Percentiles rank a stretch among this genome's conserved stretches.
Conservation (phyloP, 805 yeast genomes). For the Teunomyces panamensis region DNA sequence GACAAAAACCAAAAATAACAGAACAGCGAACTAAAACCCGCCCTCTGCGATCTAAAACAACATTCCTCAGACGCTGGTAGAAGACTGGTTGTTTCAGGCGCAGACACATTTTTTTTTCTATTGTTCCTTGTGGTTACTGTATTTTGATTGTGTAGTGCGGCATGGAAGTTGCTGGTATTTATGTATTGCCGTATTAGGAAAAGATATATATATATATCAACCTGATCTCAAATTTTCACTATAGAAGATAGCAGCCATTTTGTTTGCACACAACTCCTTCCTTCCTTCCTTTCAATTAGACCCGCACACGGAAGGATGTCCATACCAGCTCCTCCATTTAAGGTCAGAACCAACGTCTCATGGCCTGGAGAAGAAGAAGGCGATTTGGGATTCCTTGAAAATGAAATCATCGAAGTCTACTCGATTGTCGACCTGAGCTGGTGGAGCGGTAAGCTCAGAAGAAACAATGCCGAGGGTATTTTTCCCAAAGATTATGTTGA, state of each 20-base stretch:
- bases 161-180: constrained; percentile 1
- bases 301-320: constrained; percentile 12
- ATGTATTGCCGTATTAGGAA: constrained; percentile 1
- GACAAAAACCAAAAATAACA: no score
- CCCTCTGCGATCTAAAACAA: no score
- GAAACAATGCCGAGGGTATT: constrained; percentile 79
- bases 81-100: no score
- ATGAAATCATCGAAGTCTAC: constrained; percentile 84
- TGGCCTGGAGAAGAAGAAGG: constrained; percentile 92
- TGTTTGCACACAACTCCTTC: not conserved
- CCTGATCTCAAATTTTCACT: constrained; percentile 1
- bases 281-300: not conserved
- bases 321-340: constrained; percentile 57
- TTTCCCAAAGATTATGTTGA: constrained; percentile 88
- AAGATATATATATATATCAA: not conserved
- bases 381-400: constrained; percentile 91
- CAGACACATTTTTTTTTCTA: not conserved
- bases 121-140: constrained; percentile 1
- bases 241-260: not conserved
- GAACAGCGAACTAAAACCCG: no score
- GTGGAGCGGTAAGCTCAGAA: constrained; percentile 81
- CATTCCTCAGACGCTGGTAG: no score
- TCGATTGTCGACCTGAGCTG: constrained; percentile 82
- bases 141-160: not conserved
- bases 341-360: constrained; percentile 78